Evolutionary conservation across 441 rosid species (phyloP).

Genomic region (Erodium trifolium): DNA sequence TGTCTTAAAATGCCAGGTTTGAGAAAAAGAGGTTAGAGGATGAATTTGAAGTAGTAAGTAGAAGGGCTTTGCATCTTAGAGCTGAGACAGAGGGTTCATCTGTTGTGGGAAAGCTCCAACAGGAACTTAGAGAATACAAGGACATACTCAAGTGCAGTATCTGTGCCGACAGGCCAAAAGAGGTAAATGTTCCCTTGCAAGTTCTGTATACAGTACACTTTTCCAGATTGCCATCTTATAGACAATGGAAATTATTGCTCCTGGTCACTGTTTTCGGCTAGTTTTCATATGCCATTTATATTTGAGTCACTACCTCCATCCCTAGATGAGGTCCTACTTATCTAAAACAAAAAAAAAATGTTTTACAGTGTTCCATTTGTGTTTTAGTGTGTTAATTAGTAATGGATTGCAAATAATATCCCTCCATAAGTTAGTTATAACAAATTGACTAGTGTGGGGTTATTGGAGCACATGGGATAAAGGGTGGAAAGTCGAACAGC

Average conservation of each 20-base stretch:
- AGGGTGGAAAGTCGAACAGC: neutral
- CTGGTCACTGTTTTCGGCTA: neutral
- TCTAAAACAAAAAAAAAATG: neutral
- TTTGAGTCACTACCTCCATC: neutral
- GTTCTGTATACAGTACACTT: neutral
- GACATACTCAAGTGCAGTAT: slow-evolving; percentile 87
- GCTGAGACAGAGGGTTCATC: slow-evolving; percentile 62
- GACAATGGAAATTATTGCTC: neutral
- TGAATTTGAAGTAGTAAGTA: slow-evolving; percentile 55
- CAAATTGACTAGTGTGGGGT: neutral
- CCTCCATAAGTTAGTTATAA: neutral
- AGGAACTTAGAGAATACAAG: slow-evolving; percentile 78
- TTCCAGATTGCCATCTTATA: slow-evolving; percentile 4
- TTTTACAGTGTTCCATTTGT: neutral
- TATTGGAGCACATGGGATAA: neutral
- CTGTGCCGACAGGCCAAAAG: slow-evolving; percentile 82
- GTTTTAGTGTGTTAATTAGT: neutral
- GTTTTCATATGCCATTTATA: neutral
- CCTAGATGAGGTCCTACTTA: neutral
- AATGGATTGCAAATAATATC: neutral
- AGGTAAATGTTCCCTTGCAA: slow-evolving; percentile 38
- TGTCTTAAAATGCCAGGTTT: slow-evolving; percentile 42
- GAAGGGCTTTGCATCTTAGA: slow-evolving; percentile 55
- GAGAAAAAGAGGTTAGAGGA: slow-evolving; percentile 73
- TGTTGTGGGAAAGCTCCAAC: slow-evolving; percentile 58